Percentiles rank a stretch among this genome's conserved stretches.
Evolutionary conservation across 495 filamentous ascomycete genomes (phyloP).

Genomic region (Penicillium macrosclerotiorum): DNA sequence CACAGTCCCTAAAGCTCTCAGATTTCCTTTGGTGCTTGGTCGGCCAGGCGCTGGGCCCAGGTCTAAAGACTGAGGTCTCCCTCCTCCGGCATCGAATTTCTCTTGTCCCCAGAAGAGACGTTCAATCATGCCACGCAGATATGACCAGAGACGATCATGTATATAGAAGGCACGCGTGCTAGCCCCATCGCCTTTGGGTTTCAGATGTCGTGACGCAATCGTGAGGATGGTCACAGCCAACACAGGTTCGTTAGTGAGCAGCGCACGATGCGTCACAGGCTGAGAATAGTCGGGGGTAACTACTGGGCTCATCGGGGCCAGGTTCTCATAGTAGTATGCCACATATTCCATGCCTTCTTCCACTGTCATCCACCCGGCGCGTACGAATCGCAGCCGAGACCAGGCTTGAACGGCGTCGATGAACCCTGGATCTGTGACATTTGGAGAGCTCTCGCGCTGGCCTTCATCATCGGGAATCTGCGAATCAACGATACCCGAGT

Average conservation of each 20-base stretch:
- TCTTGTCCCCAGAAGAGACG: constrained; percentile 94
- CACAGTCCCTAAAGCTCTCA: constrained; percentile 88
- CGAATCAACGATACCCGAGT: constrained; percentile 27
- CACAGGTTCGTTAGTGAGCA: constrained; percentile 89
- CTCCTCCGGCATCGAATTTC: constrained; percentile 84
- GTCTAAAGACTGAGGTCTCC: constrained; percentile 59
- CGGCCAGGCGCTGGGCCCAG: constrained; percentile 56
- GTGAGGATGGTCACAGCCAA: constrained; percentile 86
- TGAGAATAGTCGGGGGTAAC: constrained; percentile 79
- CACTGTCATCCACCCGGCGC: constrained; percentile 93
- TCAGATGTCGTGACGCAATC: constrained; percentile 81
- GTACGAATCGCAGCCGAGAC: constrained; percentile 87
- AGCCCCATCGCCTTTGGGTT: constrained; percentile 75
- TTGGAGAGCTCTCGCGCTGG: constrained; percentile 24
- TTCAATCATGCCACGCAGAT: constrained; percentile 90
- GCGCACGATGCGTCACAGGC: constrained; percentile 66
- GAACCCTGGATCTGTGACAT: constrained; percentile 33
- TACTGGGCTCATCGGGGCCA: constrained; percentile 89
- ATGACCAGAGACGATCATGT: constrained; percentile 94
- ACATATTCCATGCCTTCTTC: constrained; percentile 90
- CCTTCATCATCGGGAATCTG: constrained; percentile 30
- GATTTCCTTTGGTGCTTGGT: constrained; percentile 61
- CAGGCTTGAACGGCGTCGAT: constrained; percentile 77
- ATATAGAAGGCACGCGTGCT: constrained; percentile 84
- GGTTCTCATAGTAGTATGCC: constrained; percentile 87